phyloP scores from a whole-genome alignment of 345 rosid species.

The Carallia pectinifolia region DNA sequence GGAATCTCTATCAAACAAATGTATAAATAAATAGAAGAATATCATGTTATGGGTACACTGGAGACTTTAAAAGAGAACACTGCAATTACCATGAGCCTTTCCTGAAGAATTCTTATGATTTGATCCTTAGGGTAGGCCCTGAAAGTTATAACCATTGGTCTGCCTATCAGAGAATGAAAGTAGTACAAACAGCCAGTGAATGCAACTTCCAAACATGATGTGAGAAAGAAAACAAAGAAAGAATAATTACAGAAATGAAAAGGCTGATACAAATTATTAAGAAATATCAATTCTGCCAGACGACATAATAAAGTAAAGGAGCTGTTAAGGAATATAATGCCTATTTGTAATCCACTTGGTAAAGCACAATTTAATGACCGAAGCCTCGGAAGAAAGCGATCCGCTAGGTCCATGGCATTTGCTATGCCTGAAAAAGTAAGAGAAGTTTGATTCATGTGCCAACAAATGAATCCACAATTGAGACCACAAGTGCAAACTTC shows the following conservation, averaged over 20 bases:
- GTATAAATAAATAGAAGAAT: not conserved
- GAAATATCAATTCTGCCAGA: too few relatives aligned
- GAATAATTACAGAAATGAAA: not conserved
- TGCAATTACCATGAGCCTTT: slow-evolving; percentile 68
- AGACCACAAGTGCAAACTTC: not conserved
- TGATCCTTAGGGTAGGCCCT: slow-evolving; percentile 81
- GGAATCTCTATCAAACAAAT: too few relatives aligned
- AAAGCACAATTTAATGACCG: slow-evolving; percentile 68
- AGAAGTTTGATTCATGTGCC: not conserved
- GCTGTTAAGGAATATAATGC: too few relatives aligned
- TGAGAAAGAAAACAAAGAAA: not conserved
- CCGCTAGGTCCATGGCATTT: slow-evolving; percentile 85
- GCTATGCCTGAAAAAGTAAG: slow-evolving; percentile 64
- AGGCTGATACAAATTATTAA: not conserved
- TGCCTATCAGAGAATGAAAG: slow-evolving; percentile 43
- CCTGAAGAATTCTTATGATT: slow-evolving; percentile 65
- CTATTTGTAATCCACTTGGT: too few relatives aligned
- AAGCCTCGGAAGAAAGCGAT: slow-evolving; percentile 85
- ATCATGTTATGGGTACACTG: not conserved
- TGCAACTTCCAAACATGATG: not conserved
- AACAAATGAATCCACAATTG: not conserved
- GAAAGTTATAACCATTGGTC: slow-evolving; percentile 73
- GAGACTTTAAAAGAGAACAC: slow-evolving; percentile 2
- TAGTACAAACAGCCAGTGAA: slow-evolving; percentile 9
- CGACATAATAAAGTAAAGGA: too few relatives aligned